Evolutionary conservation across 495 filamentous ascomycete species (phyloP).

Genomic region (Lophiotrema nucula): DNA sequence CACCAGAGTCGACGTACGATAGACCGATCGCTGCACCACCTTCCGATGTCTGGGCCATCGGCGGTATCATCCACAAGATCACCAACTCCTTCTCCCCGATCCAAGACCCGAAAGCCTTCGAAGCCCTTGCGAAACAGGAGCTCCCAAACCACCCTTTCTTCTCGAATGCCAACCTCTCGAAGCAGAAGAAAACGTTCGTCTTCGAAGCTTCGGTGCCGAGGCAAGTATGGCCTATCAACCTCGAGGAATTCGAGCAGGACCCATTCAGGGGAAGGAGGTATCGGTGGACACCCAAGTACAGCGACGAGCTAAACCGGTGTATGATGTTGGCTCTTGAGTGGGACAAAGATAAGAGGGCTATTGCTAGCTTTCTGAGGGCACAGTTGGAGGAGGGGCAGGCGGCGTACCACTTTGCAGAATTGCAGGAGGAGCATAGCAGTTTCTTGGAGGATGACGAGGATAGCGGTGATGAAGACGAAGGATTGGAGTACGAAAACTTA

Average conservation of each 20-base stretch:
- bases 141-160: background rate
- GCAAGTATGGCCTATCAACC: background rate
- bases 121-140: background rate
- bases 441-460: background rate
- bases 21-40: background rate
- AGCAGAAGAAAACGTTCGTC: background rate
- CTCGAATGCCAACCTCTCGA: background rate
- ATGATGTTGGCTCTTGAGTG: conserved; percentile 7
- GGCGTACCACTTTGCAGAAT: background rate
- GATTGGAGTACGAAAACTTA: too few relatives aligned
- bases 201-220: background rate
- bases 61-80: conserved; percentile 12
- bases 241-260: background rate
- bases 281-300: background rate
- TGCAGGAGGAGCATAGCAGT: background rate
- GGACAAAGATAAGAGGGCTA: background rate
- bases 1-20: conserved; percentile 16
- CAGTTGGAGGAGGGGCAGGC: conserved; percentile 3
- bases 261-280: background rate
- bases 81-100: conserved; percentile 10
- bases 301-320: conserved; percentile 1
- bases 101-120: background rate
- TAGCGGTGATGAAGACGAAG: background rate
- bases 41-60: conserved; percentile 27
- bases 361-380: background rate